Evolutionary conservation across 139 green algal genomes (phyloP), one percentile per base, ranked within the genome.

Genomic region (Chlorella sp.): DNA sequence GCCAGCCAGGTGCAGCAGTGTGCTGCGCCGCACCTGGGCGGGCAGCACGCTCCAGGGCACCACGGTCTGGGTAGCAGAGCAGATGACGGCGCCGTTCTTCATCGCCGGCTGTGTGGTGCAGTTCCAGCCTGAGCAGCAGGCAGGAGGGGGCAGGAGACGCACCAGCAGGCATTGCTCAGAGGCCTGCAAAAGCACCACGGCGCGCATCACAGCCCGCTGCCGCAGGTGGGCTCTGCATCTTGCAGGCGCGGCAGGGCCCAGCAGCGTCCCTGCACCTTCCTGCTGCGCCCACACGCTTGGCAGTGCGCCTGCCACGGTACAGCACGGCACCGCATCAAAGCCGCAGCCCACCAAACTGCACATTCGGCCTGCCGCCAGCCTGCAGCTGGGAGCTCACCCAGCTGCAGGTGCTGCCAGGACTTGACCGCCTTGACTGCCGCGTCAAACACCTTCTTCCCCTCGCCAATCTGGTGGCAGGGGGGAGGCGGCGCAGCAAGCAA

Each of bases 1-100:
- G 44, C 44, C 44, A 20, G 62, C 6, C 23, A 68, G 23, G 4
- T 32, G 26, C 3, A 34, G 62, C 62, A 32, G 7, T 9, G 9
- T 51, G n/a, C 44, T 51, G 44, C 62, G 7, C 62, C 62, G 1
- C 71, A 60, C 71, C 81, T 64, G 51, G 0, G 81, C 81, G 0
- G 81, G 81, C 81, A 86, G 81, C 17, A 86, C 81, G 69, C 81
- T 86, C 81, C 81, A 86, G 9, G 81, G 81, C 56, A 86, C 81
- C 55, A 86, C 69, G 1, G 81, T 86, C 69, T 86, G 81, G 0
- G 81, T 86, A 28, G 81, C 81, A 26, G 55, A 74, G 70, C 81
- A 86, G 9, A 86, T 72, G 13, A 38, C 71, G 34, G 38, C 38
- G 25, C 81, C 81, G 0, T 20, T 18, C 36, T 34, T 1, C 55